Base-by-base conservation (phyloP, 257 asterid species). In the Solanum etuberosum region DNA sequence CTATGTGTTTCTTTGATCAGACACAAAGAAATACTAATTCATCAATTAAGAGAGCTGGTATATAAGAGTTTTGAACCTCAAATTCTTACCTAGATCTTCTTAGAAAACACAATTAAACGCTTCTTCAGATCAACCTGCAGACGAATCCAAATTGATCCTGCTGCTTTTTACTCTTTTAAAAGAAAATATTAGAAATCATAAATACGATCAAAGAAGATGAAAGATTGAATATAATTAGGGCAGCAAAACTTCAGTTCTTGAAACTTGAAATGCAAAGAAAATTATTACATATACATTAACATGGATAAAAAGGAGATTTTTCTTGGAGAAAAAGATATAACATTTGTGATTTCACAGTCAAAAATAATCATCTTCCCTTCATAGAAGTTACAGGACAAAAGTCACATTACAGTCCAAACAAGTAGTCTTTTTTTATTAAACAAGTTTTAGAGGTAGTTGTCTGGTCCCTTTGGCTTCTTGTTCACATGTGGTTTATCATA, bases 141-240 rank as follows among this genome's bases (percentile, higher is more conserved):
- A 21, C 5, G 2, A 57, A 57, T 57, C 12, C 12, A 57, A 57
- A 57, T 57, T 57, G 25, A 57, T 0, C 63, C 25, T 7, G 65
- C 25, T 21, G 65, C 0, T 7, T 57, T 57, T 57, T 57, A 20
- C 65, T 20, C 65, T 57, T 57, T 57, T 57, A 7, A 3, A 57
- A 57, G 65, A 46, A 14, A 48, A 5, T 54, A 25, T 0, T 54
- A 20, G 63, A 57, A 20, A 20, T 3, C 25, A 57, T 20, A 20
- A 57, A 57, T 57, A 21, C 20, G 27, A 57, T 57, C 27, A 57
- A 57, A 57, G 65, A 57, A 57, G 65, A 48, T 48, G 65, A 57
- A 57, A 20, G 0, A 21, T 0, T 54, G 10, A 18, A 0, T 20
- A 54, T 54, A 54, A 54, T 54, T 18, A 54, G 0, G 61, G n/a